A percentile compares a stretch with the other conserved stretches of the same genome.
Evolutionary conservation across 2,329 filamentous ascomycete species (phyloP).

Genomic region (Fusarium sp.): DNA sequence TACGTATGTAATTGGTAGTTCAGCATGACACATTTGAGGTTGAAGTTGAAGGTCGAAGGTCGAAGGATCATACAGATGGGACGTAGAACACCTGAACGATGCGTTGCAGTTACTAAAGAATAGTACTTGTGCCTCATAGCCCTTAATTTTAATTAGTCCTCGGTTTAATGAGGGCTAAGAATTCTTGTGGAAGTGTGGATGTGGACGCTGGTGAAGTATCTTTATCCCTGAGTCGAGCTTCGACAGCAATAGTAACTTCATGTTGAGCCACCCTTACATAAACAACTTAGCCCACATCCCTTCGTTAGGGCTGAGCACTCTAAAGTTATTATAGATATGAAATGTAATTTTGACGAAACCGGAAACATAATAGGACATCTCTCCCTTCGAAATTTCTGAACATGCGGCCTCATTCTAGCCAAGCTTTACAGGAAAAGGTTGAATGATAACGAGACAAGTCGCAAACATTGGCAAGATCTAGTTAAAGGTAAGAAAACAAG

Average conservation of each 20-base stretch:
- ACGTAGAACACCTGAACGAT: background rate
- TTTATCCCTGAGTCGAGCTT: background rate
- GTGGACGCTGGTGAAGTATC: background rate
- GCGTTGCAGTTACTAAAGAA: background rate
- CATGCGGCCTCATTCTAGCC: background rate
- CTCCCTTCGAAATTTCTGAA: background rate
- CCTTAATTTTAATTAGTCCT: background rate
- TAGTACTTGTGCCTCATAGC: background rate
- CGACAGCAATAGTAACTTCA: background rate
- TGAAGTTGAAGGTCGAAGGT: background rate
- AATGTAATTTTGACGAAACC: background rate
- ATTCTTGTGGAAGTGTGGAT: background rate
- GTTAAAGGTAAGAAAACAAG: no score
- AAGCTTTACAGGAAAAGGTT: background rate
- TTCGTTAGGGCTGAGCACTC: background rate
- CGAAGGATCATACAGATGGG: background rate
- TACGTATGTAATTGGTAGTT: background rate
- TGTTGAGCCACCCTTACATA: background rate
- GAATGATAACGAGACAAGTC: background rate
- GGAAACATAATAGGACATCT: background rate
- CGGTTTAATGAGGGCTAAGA: background rate
- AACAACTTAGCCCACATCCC: background rate
- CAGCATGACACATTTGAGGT: background rate
- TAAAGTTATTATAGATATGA: background rate
- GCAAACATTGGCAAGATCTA: background rate